Base-by-base conservation (phyloP, 352 stramenopile genomes). In the Phytopythium chamaehyphon region DNA sequence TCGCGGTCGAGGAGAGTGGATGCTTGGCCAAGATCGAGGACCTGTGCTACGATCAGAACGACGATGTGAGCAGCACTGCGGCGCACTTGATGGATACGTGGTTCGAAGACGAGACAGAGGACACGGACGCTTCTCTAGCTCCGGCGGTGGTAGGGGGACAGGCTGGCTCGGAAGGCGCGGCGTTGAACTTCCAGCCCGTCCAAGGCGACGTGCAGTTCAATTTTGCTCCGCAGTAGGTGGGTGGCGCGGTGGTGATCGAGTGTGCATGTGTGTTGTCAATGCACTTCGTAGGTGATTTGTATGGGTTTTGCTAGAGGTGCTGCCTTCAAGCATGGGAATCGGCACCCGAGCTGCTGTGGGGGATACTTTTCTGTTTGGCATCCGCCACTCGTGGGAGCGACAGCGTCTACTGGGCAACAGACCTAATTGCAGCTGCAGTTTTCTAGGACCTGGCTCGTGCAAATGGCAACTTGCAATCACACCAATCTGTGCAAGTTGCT, bases 61-160 rank as follows among this genome's bases (percentile, higher is more conserved):
- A 86, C 40, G 75, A 90, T 46, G 78, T 94, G 37, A 90, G 80
- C 52, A 69, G 64, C 14, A 82, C 82, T 45, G 80, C 83, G 35
- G 73, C 71, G 51, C 77, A 89, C 47, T 49, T 94, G 47, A 85
- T 94, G 69, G 83, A 94, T 54, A 85, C 73, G 61, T 94, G 76
- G 76, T 94, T 94, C 51, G 69, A 86, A 31, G 62, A 71, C 47
- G 73, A 69, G 12, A 73, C 81, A 19, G 75, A 89, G 24, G 66
- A 66, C 21, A 55, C 54, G 7, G 72, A 85, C 47, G 51, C 52
- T 10, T 50, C 61, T 16, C 47, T 86, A 14, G 80, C 67, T 10
- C 82, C 82, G 3, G 68, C 70, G 3, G 71, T 90, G 21, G 66
- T 88, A 26, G 56, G n/a, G n/a, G n/a, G 55, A 22, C 21, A 28